Conservation (phyloP, 2,329 filamentous ascomycete genomes). For the Talaromyces verruculosus region DNA sequence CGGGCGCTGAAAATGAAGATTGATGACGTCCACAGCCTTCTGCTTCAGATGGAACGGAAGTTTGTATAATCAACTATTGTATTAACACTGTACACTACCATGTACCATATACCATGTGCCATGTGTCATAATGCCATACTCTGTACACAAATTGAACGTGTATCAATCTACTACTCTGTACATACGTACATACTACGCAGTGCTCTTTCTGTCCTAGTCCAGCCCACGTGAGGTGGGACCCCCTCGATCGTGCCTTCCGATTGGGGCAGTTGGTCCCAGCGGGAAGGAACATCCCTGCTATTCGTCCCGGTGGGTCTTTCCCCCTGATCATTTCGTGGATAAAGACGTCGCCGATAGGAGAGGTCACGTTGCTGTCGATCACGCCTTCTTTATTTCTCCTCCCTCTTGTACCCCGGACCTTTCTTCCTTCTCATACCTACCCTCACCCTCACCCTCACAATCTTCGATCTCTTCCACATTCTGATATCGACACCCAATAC, state of each 20-base stretch:
- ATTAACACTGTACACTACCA: background rate
- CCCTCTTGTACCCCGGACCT: background rate
- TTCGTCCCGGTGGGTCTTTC: background rate
- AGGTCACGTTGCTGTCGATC: background rate
- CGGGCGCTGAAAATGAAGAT: constrained; percentile 39
- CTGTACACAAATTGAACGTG: background rate
- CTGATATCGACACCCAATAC: background rate
- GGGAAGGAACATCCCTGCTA: background rate
- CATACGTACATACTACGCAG: too few relatives aligned
- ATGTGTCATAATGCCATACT: background rate
- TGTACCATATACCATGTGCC: background rate
- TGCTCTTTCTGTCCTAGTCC: background rate
- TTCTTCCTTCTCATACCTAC: background rate
- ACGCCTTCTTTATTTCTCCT: background rate
- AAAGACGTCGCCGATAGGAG: background rate
- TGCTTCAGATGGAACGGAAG: constrained; percentile 39
- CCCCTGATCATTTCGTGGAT: background rate
- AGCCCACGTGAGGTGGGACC: background rate
- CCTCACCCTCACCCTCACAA: constrained; percentile 36
- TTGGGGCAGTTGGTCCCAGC: background rate
- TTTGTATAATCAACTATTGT: constrained; percentile 33
- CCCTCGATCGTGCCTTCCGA: background rate
- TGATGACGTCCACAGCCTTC: constrained; percentile 38
- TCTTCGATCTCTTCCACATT: background rate
- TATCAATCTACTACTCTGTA: background rate